A percentile compares a stretch with the other conserved stretches of the same genome.
Conservation (phyloP, 2,329 filamentous ascomycete genomes). For the Aspergillus fijiensis region DNA sequence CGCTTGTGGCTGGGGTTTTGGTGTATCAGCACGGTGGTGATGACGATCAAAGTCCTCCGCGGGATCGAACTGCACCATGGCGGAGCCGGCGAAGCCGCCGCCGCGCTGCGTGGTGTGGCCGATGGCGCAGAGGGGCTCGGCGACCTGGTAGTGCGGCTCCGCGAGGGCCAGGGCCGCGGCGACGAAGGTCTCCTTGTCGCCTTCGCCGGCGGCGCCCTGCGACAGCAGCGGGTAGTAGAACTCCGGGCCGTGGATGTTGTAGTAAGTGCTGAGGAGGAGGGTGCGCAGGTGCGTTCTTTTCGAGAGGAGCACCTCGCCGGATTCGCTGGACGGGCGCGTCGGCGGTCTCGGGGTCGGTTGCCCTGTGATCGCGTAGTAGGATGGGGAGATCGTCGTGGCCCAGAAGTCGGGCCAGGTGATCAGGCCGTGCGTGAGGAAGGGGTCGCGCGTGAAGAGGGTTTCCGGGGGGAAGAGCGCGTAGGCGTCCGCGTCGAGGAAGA, state of each 20-base stretch:
- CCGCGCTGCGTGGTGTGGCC: conserved; percentile 29
- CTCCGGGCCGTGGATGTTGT: conserved; percentile 49
- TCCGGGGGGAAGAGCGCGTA: conserved; percentile 47
- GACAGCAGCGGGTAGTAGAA: conserved; percentile 49
- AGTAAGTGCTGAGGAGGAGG: conserved; percentile 50
- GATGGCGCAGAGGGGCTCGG: conserved; percentile 35
- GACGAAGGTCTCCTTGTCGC: conserved; percentile 54
- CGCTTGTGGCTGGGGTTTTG: conserved; percentile 24
- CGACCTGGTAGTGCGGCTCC: conserved; percentile 45
- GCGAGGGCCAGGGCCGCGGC: conserved; percentile 44
- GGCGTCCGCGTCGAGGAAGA: conserved; percentile 52
- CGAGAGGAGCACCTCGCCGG: conserved; percentile 48
- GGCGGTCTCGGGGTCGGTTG: conserved; percentile 24
- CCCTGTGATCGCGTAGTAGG: conserved; percentile 42
- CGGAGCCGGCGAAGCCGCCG: conserved; percentile 34
- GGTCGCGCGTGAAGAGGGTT: conserved; percentile 41
- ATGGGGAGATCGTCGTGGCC: conserved; percentile 39
- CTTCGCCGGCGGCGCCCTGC: conserved; percentile 50
- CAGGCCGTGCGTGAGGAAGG: conserved; percentile 44
- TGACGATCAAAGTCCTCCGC: conserved; percentile 30
- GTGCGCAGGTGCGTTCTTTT: conserved; percentile 44
- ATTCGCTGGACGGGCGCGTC: conserved; percentile 40
- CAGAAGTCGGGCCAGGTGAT: conserved; percentile 53
- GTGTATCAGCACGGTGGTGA: conserved; percentile 5
- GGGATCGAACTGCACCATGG: conserved; percentile 42